phyloP scores from a whole-genome alignment of 2,329 filamentous ascomycete genomes.

The Diaporthe vaccinii region DNA sequence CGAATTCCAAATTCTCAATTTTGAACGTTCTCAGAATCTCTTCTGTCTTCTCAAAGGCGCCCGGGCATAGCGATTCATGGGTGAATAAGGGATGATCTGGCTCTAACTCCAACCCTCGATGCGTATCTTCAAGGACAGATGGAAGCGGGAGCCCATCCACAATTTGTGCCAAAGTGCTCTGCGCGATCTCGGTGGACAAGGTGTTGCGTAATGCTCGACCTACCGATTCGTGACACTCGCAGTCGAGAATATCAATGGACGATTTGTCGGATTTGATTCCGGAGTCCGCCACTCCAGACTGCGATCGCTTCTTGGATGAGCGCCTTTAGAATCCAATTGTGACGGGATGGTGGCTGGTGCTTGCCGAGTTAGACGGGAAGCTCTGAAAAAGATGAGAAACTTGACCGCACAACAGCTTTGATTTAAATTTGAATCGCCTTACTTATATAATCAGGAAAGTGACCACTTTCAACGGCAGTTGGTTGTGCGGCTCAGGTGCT shows the following conservation, averaged over 20 bases:
- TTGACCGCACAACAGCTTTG: neutral
- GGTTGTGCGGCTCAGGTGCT: too few species aligned
- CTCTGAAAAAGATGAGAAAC: neutral
- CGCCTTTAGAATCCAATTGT: neutral
- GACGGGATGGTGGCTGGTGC: neutral
- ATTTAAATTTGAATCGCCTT: neutral
- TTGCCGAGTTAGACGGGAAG: neutral
- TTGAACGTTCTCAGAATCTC: neutral
- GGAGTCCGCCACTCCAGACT: neutral
- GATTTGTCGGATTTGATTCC: neutral
- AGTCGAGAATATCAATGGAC: neutral
- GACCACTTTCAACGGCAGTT: too few species aligned
- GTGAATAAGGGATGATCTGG: neutral
- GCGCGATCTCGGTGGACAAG: conserved; percentile 4
- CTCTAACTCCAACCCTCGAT: neutral
- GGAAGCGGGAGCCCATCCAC: conserved; percentile 1
- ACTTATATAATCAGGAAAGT: neutral
- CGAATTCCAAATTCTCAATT: neutral
- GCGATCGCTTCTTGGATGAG: neutral
- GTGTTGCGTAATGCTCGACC: neutral
- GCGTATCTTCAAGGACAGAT: conserved; percentile 1
- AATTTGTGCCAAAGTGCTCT: conserved; percentile 2
- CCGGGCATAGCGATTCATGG: neutral
- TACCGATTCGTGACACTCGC: neutral
- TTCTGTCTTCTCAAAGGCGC: neutral